Base-by-base conservation (phyloP, 495 filamentous ascomycete species). In the Ramalina intermedia region DNA sequence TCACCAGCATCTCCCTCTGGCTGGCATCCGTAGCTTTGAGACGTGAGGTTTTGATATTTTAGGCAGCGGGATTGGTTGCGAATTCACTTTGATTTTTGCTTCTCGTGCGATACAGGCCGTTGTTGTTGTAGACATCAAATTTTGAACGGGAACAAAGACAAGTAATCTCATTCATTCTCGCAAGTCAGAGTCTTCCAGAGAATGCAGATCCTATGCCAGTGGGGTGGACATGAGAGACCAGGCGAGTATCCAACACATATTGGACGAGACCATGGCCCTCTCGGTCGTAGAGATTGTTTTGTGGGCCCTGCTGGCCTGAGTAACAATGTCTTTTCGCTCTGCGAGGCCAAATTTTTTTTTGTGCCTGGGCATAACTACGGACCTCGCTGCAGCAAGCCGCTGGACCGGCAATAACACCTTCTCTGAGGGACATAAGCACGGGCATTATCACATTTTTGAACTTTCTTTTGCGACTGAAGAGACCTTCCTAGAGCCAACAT, bases 401-500 rank as follows among this genome's bases (percentile, higher is more conserved):
- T n/a, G n/a, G n/a, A n/a, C n/a, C n/a, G n/a, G 21, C 41, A 43
- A 43, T 17, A n/a, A 6, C 26, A 21, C 5, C 41, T 27, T 43
- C 41, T 43, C 41, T 1, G 11, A 21, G 23, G 41, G 42, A 43
- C 14, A 16, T 46, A 24, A 48, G 37, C 7, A 50, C 40, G 46
- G 51, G 51, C 17, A 12, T 40, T 18, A 49, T 54, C 29, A 43
- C 46, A 12, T 41, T 52, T 8, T 2, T 52, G 20, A 49, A n/a
- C n/a, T 44, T 18, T 52, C 50, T 16, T 21, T 52, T 16, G 45
- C 45, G 26, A 48, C 50, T 12, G 50, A 52, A n/a, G n/a, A n/a
- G n/a, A n/a, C n/a, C n/a, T n/a, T n/a, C n/a, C n/a, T n/a, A n/a
- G n/a, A n/a, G n/a, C n/a, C n/a, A n/a, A n/a, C n/a, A n/a, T n/a